Base-by-base conservation (phyloP, 129 eudicot species). In the Mikania micrantha region DNA sequence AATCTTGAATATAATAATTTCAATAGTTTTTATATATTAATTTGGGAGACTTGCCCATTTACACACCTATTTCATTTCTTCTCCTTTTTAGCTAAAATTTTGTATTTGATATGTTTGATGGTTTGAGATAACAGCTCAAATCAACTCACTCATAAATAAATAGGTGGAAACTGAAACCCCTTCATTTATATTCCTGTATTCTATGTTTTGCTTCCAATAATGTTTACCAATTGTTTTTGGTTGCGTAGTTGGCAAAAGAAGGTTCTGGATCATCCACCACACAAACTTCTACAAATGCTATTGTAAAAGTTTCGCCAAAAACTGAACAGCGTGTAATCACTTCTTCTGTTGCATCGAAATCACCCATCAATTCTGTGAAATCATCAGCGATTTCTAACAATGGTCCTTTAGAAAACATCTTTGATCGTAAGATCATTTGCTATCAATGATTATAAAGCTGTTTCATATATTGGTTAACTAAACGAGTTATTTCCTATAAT, bases 181-280 rank as follows among this genome's bases (percentile, higher is more conserved):
- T 20, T 7, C 3, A 21, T 22, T 22, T 24, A 13, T 1, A 10
- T 54, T 49, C 4, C 15, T 40, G n/a, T n/a, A 9, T 42, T 13
- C 13, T n/a, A 9, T 42, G 4, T 56, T 56, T 13, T 50, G 8
- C 13, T 47, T 76, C 35, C 1, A 1, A 29, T 61, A 19, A 9
- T 2, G 36, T 53, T 70, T 28, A 53, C 77, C 16, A n/a, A 34
- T 31, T 69, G 20, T 54, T 27, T 11, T 54, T 48, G 16, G 16
- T 13, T 75, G 52, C 5, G 44, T 57, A 79, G 83, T 57, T 79
- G 62, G 79, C 83, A 41, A 74, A 79, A 63, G 83, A 74, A 66
- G 71, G 39, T 13, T 10, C 50, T 3, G 71, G 42, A 19, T 40
- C 69, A 35, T 42, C 79, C 17, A 8, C 56, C 40, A 19, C 57